Base-by-base conservation (phyloP, 1,284 basidiomycete genomes). In the Melampsora occidentalis region DNA sequence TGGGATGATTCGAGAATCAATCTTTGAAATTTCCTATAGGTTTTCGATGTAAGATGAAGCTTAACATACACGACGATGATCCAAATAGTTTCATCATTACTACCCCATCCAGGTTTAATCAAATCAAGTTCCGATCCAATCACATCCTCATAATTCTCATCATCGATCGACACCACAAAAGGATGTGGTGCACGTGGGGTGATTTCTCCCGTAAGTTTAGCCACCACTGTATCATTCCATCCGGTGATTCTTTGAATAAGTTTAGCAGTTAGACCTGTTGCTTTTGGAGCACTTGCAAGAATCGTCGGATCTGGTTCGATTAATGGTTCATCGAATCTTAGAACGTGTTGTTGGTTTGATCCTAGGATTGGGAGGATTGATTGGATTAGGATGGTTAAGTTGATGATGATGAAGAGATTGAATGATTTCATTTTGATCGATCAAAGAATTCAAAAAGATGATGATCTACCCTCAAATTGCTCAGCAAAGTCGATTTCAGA, bases 11-110 rank as follows among this genome's bases (percentile, higher is more conserved):
- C 14, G 53, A 57, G 20, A 28, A 28, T 22, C 18, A 28, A 10
- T 22, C 9, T 18, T 18, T 28, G 9, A 25, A 14, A 7, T 10
- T 20, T n/a, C 6, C n/a, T 18, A 59, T 16, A 7, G 25, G 39
- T 14, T 42, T 68, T 10, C 22, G 25, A 66, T 42, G 7, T 31
- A 22, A 18, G 35, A 68, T 12, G 22, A 10, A 28, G 14, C 10
- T n/a, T 28, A 69, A 46, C 66, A 9, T 62, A 76, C 73, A 76
- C 67, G 25, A 65, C 59, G 16, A 69, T 69, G n/a, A 76, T 65
- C 73, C 73, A 76, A 48, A 76, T 65, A 25, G 73, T 76, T 59
- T 76, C 46, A 33, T 76, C 53, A 51, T 61, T 42, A 25, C 66
- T 69, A 4, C 73, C 73, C 73, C 73, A 76, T 2, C 73, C 73